Base-by-base conservation (phyloP, 305 asterid species). In the Euphrasia arctica region DNA sequence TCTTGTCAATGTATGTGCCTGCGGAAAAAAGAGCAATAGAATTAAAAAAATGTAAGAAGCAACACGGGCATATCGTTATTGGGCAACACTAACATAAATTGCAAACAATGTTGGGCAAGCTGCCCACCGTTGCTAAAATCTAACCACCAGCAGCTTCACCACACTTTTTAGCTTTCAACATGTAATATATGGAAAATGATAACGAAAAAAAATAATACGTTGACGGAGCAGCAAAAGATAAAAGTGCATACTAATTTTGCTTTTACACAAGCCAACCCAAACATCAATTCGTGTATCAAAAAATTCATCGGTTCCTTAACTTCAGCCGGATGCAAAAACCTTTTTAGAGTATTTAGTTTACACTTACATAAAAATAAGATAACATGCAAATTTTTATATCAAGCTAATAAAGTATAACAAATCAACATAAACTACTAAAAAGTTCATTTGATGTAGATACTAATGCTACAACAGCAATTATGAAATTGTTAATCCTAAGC, bases 1-100 rank as follows among this genome's bases (percentile, higher is more conserved):
- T 83, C 80, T 82, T 86, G 82, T 86, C 94, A 56, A 86, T 86
- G 60, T 81, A 86, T 0, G 90, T 76, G 9, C 85, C 94, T 86
- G 66, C 3, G 27, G 0, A 62, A 64, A 39, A 57, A 50, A 25
- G n/a, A 15, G n/a, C 15, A 42, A 39, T 6, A 6, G 2, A 7
- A 39, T 39, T 39, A 8, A 39, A 4, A 39, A 8, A 39, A 34
- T 39, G 11, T 6, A 39, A 36, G 10, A 36, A 5, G 42, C 42
- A 36, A 36, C 42, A 36, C 9, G 9, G 43, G 11, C 43, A 39
- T 39, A 39, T 4, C 41, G 10, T 10, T 0, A 39, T 39, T 10
- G 9, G 0, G 5, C 10, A 39, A 2, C 9, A 2, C 10, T 2
- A 39, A 39, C 1, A 39, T 36, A 36, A 7, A 39, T 8, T 10